Conservation (phyloP, 164 flowering plant genomes). For the Houttuynia cordata region DNA sequence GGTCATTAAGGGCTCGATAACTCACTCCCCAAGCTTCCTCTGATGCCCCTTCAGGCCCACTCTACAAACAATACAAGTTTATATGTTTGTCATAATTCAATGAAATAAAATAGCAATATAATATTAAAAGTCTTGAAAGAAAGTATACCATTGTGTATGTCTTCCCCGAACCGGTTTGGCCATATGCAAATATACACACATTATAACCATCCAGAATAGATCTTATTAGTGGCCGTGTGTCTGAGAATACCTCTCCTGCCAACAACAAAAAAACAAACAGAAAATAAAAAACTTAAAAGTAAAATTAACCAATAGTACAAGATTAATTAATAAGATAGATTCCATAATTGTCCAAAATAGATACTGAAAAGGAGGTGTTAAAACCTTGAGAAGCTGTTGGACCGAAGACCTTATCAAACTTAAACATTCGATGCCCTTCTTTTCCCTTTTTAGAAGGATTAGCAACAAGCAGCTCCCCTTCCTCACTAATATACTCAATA, state of each 20-base stretch:
- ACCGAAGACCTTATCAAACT: slow-evolving; percentile 83
- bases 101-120: neutral
- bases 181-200: slow-evolving; percentile 96
- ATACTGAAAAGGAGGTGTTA: neutral
- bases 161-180: slow-evolving; percentile 98
- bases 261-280: neutral
- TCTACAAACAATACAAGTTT: slow-evolving; percentile 22
- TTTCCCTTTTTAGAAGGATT: slow-evolving; percentile 84
- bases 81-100: neutral
- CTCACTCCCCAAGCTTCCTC: slow-evolving; percentile 70
- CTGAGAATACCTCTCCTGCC: slow-evolving; percentile 80
- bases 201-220: slow-evolving; percentile 93
- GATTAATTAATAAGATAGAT: too few relatives aligned
- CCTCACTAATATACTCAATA: slow-evolving; percentile 74
- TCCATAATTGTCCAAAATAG: too few relatives aligned
- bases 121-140: neutral
- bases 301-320: too few relatives aligned
- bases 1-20: slow-evolving; percentile 73
- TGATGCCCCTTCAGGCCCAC: slow-evolving; percentile 59
- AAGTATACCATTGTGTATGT: slow-evolving; percentile 78
- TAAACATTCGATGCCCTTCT: slow-evolving; percentile 62
- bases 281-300: too few relatives aligned
- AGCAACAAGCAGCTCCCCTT: slow-evolving; percentile 71
- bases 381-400: slow-evolving; percentile 79
- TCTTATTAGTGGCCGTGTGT: slow-evolving; percentile 82